Conservation (phyloP, 495 filamentous ascomycete genomes). For the Daldinia childiae region DNA sequence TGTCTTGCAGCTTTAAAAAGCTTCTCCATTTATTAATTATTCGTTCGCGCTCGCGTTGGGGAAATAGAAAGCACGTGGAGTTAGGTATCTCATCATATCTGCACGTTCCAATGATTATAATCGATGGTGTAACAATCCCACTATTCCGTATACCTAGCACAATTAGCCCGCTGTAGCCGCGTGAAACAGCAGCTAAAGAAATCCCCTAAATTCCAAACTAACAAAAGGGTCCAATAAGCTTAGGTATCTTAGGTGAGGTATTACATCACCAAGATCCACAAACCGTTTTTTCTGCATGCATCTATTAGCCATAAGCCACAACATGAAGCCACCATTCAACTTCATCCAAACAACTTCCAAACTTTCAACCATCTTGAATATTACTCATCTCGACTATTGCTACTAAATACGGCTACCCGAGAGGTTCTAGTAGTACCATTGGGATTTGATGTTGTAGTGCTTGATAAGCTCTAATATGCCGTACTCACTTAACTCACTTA, state of each 20-base stretch:
- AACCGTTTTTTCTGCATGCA: background rate
- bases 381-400: background rate
- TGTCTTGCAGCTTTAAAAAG: conserved; percentile 3
- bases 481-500: background rate
- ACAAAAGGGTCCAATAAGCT: background rate
- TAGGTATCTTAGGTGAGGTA: background rate
- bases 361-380: background rate
- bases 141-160: too few species aligned
- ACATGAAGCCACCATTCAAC: background rate
- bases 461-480: background rate
- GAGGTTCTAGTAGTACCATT: background rate
- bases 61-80: conserved; percentile 22
- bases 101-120: too few species aligned
- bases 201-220: background rate
- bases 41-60: conserved; percentile 3
- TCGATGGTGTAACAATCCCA: background rate
- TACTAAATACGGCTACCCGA: background rate
- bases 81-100: conserved; percentile 34
- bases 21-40: background rate
- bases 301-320: background rate
- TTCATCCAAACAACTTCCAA: background rate
- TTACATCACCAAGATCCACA: background rate
- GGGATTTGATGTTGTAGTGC: background rate
- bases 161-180: background rate
- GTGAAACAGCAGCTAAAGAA: conserved; percentile 6